Evolutionary conservation across 768 basidiomycete genomes (phyloP).

Genomic region (Termitomyces sp.): DNA sequence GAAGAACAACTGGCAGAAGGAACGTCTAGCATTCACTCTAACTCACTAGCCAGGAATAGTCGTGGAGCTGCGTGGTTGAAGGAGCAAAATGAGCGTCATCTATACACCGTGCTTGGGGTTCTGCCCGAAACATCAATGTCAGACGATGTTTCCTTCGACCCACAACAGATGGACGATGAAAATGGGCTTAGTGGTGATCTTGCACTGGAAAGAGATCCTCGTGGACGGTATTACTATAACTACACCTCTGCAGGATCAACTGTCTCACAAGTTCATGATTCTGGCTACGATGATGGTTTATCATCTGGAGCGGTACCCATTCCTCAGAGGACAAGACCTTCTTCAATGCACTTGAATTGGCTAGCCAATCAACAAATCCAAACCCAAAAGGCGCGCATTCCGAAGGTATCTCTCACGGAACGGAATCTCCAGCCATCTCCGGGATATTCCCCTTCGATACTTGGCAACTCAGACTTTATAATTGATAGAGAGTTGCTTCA

Average conservation of each 20-base stretch:
- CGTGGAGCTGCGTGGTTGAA: conserved; percentile 79
- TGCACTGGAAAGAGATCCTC: conserved; percentile 60
- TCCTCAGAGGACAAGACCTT: conserved; percentile 45
- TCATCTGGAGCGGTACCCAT: conserved; percentile 20
- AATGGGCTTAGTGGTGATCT: conserved; percentile 58
- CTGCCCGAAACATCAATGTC: conserved; percentile 57
- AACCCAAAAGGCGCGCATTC: conserved; percentile 20
- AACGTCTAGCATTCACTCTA: conserved; percentile 38
- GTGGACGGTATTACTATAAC: conserved; percentile 76
- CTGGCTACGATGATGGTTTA: conserved; percentile 48
- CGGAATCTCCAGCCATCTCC: conserved; percentile 26
- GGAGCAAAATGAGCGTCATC: conserved; percentile 72
- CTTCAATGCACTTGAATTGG: conserved; percentile 67
- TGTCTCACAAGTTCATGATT: conserved; percentile 49
- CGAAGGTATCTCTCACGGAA: conserved; percentile 21
- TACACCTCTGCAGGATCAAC: conserved; percentile 54
- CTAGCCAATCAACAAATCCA: conserved; percentile 54
- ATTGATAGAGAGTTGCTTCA: conserved; percentile 49
- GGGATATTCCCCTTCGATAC: conserved; percentile 8
- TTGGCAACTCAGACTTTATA: conserved; percentile 5
- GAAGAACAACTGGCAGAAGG: conserved; percentile 38
- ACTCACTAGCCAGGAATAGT: conserved; percentile 50
- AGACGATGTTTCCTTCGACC: conserved; percentile 44
- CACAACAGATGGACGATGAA: conserved; percentile 32
- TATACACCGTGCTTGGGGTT: conserved; percentile 57